Conservation (phyloP, 2,329 filamentous ascomycete genomes). For the Fusarium sp. region DNA sequence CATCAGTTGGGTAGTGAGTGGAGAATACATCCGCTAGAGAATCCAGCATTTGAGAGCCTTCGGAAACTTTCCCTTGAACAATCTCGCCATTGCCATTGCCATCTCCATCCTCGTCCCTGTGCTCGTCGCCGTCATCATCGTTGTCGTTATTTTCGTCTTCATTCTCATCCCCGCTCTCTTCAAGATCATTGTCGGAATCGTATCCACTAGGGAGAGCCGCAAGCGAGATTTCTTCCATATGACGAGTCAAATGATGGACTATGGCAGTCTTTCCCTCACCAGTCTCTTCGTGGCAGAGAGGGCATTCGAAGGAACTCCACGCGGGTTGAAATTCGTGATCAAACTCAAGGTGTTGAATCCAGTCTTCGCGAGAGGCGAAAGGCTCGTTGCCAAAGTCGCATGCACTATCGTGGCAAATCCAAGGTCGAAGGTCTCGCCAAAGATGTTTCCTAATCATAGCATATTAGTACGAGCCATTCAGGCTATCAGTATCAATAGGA, state of each 20-base stretch:
- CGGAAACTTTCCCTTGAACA: not conserved
- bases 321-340: not conserved
- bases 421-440: not conserved
- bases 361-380: not conserved
- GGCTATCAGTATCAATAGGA: not conserved
- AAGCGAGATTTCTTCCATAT: not conserved
- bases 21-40: not conserved
- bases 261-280: not conserved
- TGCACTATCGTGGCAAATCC: not conserved
- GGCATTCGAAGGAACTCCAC: not conserved
- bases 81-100: too few species aligned
- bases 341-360: not conserved
- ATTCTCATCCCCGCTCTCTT: not conserved
- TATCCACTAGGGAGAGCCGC: not conserved
- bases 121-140: too few species aligned
- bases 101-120: too few species aligned
- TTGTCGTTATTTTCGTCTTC: not conserved
- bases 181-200: not conserved
- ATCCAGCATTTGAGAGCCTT: not conserved
- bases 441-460: not conserved
- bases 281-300: not conserved
- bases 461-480: rapidly evolving
- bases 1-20: too few species aligned
- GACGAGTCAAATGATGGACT: not conserved
- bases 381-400: not conserved